These are phyloP conservation scores for Rhizoclosmatium globosum DNA, from an alignment of 192 early-diverging fungal genomes.

Conservation along the genomic window DNA sequence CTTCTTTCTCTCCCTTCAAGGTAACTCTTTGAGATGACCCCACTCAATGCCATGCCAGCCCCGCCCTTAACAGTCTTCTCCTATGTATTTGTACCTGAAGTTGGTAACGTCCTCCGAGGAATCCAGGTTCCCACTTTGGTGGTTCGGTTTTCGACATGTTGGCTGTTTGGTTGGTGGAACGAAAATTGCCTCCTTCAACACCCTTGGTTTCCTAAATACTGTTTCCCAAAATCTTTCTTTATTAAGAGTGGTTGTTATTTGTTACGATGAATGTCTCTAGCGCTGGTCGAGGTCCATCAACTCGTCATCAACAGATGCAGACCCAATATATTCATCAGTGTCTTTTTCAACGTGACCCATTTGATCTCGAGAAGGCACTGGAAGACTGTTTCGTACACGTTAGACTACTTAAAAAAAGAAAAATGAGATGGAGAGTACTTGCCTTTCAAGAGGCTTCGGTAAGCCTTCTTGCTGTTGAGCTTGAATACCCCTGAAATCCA, in stretches of 20 bases:
- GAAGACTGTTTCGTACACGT: slow-evolving; percentile 35
- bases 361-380: slow-evolving; percentile 45
- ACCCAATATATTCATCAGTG: slow-evolving; percentile 47
- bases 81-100: slow-evolving; percentile 11
- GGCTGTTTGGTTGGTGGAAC: background rate
- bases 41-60: too few species aligned
- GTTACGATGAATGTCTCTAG: background rate
- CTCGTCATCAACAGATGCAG: slow-evolving; percentile 58
- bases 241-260: too few species aligned
- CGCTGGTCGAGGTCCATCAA: slow-evolving; percentile 43
- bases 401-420: slow-evolving; percentile 3
- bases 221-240: too few species aligned
- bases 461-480: slow-evolving; percentile 41
- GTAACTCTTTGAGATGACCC: background rate
- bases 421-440: background rate
- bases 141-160: slow-evolving; percentile 31
- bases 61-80: background rate
- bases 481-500: slow-evolving; percentile 62
- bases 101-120: slow-evolving; percentile 34
- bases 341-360: slow-evolving; percentile 35
- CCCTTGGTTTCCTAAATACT: too few species aligned
- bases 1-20: background rate
- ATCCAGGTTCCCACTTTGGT: slow-evolving; percentile 36
- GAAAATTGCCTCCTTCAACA: background rate
- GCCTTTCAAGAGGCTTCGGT: slow-evolving; percentile 29